Evolutionary conservation across 441 rosid species (phyloP).

Genomic region (Gossypium aridum): DNA sequence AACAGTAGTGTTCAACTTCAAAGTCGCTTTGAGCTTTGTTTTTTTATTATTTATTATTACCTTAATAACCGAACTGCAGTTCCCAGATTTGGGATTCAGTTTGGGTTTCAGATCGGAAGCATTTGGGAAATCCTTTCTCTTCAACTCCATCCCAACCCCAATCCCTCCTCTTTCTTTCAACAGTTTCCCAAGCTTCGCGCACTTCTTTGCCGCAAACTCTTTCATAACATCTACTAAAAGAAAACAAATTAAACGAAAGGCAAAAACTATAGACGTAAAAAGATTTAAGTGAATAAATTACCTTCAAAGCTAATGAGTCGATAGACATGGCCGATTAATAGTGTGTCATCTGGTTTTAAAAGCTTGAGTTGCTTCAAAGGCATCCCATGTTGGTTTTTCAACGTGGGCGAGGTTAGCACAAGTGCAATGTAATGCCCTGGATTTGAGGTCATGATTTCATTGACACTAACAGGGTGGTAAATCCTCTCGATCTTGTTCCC

Average conservation of each 20-base stretch:
- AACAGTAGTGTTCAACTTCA: neutral
- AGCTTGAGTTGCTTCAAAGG: slow-evolving; percentile 81
- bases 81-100: slow-evolving; percentile 20
- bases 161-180: slow-evolving; percentile 46
- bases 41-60: slow-evolving; percentile 4
- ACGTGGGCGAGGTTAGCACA: slow-evolving; percentile 43
- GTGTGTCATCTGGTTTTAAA: slow-evolving; percentile 64
- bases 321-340: slow-evolving; percentile 65
- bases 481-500: slow-evolving; percentile 63
- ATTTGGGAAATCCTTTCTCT: slow-evolving; percentile 21
- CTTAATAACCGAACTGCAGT: slow-evolving; percentile 15
- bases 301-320: slow-evolving; percentile 86
- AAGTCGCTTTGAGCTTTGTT: neutral
- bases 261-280: neutral
- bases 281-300: neutral
- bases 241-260: neutral
- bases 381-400: slow-evolving; percentile 36
- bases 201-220: slow-evolving; percentile 68
- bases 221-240: slow-evolving; percentile 57
- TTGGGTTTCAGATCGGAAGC: slow-evolving; percentile 22
- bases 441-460: slow-evolving; percentile 57
- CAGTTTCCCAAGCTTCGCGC: slow-evolving; percentile 67
- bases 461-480: slow-evolving; percentile 66
- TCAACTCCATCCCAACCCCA: slow-evolving; percentile 24
- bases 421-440: slow-evolving; percentile 86